Evolutionary conservation across 2,329 filamentous ascomycete species (phyloP).

Genomic region (Claviceps maximensis): DNA sequence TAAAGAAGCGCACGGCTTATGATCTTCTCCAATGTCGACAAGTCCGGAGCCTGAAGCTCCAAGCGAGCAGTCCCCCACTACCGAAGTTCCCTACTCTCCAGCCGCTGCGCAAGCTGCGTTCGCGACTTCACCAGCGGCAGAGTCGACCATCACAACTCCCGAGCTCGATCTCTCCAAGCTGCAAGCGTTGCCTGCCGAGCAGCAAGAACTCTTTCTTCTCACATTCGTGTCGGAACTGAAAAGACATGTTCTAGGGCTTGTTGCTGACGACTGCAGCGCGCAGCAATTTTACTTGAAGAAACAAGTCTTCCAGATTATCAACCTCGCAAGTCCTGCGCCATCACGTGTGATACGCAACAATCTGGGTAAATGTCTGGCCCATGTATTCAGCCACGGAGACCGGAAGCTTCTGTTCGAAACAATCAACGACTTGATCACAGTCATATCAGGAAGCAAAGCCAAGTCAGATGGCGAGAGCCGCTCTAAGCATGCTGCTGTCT

Average conservation of each 20-base stretch:
- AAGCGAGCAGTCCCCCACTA: conserved; percentile 8
- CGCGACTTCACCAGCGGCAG: conserved; percentile 11
- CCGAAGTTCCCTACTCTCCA: neutral
- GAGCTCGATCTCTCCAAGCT: conserved; percentile 87
- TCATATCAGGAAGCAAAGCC: conserved; percentile 60
- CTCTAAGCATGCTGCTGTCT: conserved; percentile 74
- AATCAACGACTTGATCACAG: conserved; percentile 70
- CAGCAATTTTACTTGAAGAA: conserved; percentile 89
- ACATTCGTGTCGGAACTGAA: conserved; percentile 75
- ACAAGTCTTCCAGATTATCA: conserved; percentile 87
- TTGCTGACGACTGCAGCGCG: conserved; percentile 66
- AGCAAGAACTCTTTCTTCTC: conserved; percentile 88
- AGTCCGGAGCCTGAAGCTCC: conserved; percentile 23
- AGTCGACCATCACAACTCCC: conserved; percentile 40
- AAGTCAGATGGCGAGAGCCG: conserved; percentile 64
- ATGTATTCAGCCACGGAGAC: conserved; percentile 74
- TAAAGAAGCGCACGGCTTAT: neutral
- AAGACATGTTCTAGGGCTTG: conserved; percentile 63
- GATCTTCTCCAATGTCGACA: conserved; percentile 20
- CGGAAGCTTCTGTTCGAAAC: conserved; percentile 88
- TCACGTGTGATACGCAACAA: conserved; percentile 85
- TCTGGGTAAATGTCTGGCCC: conserved; percentile 68
- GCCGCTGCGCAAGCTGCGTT: conserved; percentile 6
- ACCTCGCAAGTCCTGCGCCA: conserved; percentile 68
- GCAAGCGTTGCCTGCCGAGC: conserved; percentile 77